These are phyloP conservation scores for Trichoderma hamatum DNA, from an alignment of 2,329 filamentous ascomycete genomes.

Conservation along the genomic window DNA sequence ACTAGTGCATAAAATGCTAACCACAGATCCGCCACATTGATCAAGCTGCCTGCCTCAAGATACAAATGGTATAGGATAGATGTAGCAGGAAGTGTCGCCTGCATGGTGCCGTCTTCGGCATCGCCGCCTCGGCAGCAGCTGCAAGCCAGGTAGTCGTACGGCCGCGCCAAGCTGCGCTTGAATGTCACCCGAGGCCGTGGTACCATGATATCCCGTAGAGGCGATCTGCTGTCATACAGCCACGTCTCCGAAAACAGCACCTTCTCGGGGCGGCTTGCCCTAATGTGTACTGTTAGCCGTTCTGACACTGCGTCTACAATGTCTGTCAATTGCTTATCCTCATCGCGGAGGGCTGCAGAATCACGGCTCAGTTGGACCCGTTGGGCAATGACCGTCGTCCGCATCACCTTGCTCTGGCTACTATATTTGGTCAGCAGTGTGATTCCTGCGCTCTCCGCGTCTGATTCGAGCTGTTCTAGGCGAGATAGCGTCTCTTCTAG, in stretches of 20 bases:
- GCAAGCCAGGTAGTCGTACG: conserved; percentile 78
- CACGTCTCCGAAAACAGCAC: conserved; percentile 72
- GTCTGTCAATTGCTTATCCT: conserved; percentile 71
- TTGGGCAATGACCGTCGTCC: conserved; percentile 79
- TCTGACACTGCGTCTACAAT: conserved; percentile 57
- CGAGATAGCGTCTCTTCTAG: conserved; percentile 49
- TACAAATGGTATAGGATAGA: conserved; percentile 79
- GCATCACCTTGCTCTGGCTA: conserved; percentile 67
- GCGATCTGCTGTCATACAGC: conserved; percentile 72
- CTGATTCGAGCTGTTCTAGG: conserved; percentile 51
- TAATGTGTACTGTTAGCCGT: conserved; percentile 35
- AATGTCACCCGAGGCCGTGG: conserved; percentile 71
- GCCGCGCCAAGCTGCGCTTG: conserved; percentile 70
- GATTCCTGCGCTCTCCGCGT: conserved; percentile 49
- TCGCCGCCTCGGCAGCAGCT: conserved; percentile 62
- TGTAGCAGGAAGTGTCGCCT: conserved; percentile 67
- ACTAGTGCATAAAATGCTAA: conserved; percentile 71
- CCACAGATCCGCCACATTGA: conserved; percentile 82
- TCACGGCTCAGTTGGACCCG: conserved; percentile 80
- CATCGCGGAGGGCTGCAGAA: conserved; percentile 68
- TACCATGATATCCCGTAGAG: conserved; percentile 73
- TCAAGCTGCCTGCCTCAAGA: conserved; percentile 72
- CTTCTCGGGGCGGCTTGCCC: conserved; percentile 38
- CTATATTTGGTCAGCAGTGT: conserved; percentile 75
- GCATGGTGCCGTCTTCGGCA: conserved; percentile 47